These are phyloP conservation scores for Elsinoe perseae DNA, from an alignment of 2,329 filamentous ascomycete genomes.

Conservation along the genomic window DNA sequence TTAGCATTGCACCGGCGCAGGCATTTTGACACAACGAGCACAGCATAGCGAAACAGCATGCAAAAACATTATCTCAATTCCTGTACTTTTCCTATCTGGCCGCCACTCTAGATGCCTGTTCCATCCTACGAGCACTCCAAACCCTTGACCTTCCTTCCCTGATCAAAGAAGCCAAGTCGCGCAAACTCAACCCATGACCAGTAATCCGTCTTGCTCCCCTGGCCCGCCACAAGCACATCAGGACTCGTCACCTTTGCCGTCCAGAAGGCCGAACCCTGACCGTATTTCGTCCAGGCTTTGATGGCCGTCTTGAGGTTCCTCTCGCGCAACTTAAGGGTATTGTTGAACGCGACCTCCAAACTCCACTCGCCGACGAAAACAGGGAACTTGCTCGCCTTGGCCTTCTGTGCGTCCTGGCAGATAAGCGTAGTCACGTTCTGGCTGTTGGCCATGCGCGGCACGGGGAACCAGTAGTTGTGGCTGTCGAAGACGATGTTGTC, in stretches of 20 bases:
- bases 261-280: slow-evolving; percentile 11
- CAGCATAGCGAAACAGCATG: slow-evolving; percentile 3
- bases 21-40: background rate
- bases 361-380: slow-evolving; percentile 15
- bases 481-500: slow-evolving; percentile 14
- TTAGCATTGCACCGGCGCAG: slow-evolving; percentile 2
- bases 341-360: slow-evolving; percentile 14
- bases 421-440: slow-evolving; percentile 25
- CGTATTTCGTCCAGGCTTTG: slow-evolving; percentile 3
- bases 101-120: background rate
- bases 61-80: background rate
- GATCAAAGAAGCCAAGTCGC: background rate
- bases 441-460: slow-evolving; percentile 21
- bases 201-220: slow-evolving; percentile 11
- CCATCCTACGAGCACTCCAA: background rate
- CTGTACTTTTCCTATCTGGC: background rate
- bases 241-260: slow-evolving; percentile 11
- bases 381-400: slow-evolving; percentile 1
- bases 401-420: slow-evolving; percentile 18
- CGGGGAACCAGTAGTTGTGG: slow-evolving; percentile 15
- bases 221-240: background rate
- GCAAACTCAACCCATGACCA: slow-evolving; percentile 8
- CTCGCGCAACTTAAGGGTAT: slow-evolving; percentile 8
- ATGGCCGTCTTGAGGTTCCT: slow-evolving; percentile 14
- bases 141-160: slow-evolving; percentile 3